These are phyloP conservation scores for Candida nanaspora DNA, from an alignment of 805 yeast genomes.

Conservation along the genomic window DNA sequence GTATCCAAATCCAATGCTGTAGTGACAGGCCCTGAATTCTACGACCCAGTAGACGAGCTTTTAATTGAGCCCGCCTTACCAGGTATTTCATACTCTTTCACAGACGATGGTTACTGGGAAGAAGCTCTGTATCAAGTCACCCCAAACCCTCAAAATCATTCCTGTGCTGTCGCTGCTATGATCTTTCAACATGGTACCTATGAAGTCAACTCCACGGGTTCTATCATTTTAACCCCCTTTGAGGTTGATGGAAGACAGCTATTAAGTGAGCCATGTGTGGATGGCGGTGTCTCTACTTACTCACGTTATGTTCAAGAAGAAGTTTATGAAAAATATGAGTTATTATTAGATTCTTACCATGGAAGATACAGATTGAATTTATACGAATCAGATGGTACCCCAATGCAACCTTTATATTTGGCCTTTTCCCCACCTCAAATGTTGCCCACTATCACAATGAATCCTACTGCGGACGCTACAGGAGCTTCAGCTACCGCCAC, in stretches of 20 bases:
- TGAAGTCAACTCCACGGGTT: slow-evolving; percentile 53
- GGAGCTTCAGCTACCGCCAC: slow-evolving; percentile 20
- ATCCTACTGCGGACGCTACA: slow-evolving; percentile 53
- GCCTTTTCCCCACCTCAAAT: slow-evolving; percentile 93
- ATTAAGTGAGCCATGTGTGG: slow-evolving; percentile 80
- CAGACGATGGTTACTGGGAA: slow-evolving; percentile 86
- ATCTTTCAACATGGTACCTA: slow-evolving; percentile 89
- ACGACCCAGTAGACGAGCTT: slow-evolving; percentile 92
- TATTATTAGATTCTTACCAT: slow-evolving; percentile 67
- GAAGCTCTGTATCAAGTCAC: slow-evolving; percentile 79
- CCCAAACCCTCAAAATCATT: slow-evolving; percentile 64
- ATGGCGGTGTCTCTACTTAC: slow-evolving; percentile 52
- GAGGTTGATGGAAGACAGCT: slow-evolving; percentile 90
- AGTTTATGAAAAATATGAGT: slow-evolving; percentile 47
- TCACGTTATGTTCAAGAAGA: slow-evolving; percentile 67
- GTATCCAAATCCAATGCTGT: slow-evolving; percentile 88
- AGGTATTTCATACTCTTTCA: slow-evolving; percentile 88
- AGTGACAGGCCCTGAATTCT: slow-evolving; percentile 94
- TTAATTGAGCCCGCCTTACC: slow-evolving; percentile 94
- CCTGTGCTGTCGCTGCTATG: slow-evolving; percentile 77
- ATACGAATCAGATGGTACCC: slow-evolving; percentile 71
- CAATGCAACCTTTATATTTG: slow-evolving; percentile 80
- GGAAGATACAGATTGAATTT: slow-evolving; percentile 75
- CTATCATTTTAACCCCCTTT: slow-evolving; percentile 64
- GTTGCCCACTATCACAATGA: slow-evolving; percentile 89